Evolutionary conservation across 768 basidiomycete genomes (phyloP).

Genomic region (Dentipellis fragilis): DNA sequence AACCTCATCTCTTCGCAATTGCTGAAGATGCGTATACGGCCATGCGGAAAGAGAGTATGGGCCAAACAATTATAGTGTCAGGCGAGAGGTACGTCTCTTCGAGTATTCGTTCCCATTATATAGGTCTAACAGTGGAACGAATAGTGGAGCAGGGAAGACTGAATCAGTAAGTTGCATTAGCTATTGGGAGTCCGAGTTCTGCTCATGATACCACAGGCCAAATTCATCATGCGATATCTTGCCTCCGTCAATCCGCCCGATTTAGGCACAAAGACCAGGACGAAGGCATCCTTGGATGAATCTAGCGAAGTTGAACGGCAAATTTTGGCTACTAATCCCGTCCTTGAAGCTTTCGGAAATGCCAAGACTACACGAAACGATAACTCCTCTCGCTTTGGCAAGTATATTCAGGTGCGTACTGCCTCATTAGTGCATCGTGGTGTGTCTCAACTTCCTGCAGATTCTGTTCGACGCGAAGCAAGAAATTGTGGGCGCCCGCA

Average conservation of each 20-base stretch:
- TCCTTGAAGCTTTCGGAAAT: constrained; percentile 97
- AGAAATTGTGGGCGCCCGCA: constrained; percentile 97
- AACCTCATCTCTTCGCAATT: constrained; percentile 97
- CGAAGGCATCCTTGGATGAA: constrained; percentile 70
- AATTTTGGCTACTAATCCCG: constrained; percentile 98
- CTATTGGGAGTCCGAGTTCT: constrained; percentile 2
- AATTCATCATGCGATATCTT: constrained; percentile 98
- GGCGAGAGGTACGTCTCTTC: constrained; percentile 73
- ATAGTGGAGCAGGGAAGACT: constrained; percentile 96
- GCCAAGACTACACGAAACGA: constrained; percentile 99
- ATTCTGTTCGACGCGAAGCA: constrained; percentile 94
- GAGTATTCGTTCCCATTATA: constrained; percentile 5
- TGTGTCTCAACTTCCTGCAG: constrained; percentile 31
- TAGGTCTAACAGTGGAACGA: constrained; percentile 7
- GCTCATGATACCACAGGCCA: constrained; percentile 44
- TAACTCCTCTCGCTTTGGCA: constrained; percentile 97
- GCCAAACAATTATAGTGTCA: constrained; percentile 98
- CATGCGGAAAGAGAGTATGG: constrained; percentile 88
- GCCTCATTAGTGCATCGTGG: neutral
- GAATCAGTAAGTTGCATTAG: constrained; percentile 60
- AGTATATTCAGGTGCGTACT: constrained; percentile 86
- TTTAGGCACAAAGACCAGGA: constrained; percentile 46
- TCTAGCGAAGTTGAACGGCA: constrained; percentile 94
- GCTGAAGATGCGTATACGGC: constrained; percentile 98
- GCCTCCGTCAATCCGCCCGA: constrained; percentile 91